Evolutionary conservation across 2,329 filamentous ascomycete genomes (phyloP), one percentile per base, ranked within the genome.

Genomic region (Fusarium papillatum): DNA sequence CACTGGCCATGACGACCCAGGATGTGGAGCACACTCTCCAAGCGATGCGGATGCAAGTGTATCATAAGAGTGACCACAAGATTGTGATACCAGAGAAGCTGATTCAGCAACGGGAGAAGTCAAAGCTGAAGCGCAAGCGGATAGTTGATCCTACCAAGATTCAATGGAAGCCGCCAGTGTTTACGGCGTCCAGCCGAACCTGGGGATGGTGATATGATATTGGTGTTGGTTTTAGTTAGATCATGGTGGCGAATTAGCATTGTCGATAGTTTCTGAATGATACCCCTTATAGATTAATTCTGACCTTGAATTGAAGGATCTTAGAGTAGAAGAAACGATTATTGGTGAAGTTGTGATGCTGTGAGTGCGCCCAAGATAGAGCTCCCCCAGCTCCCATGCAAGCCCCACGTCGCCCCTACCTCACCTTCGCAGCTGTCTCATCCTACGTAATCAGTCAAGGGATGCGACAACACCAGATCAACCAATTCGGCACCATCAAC

Each of bases 11-110:
- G 96, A 98, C 96, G n/a, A 96, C 95, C 8, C 95, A 95, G 80
- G 97, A 99, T 82, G 96, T 99, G 17, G 92, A 98, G 83, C 95
- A 98, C 83, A 98, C 97, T 0, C 85, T 99, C 64, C 95, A 98
- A 82, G 96, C 96, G 68, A 88, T 98, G 72, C 97, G 96, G 82
- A 98, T 99, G 95, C 91, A 98, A 82, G 91, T 97, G 57, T 98
- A 98, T 82, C 95, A 96, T 80, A 98, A 98, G 88, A 96, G 96
- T 76, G 96, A 98, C 81, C 97, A 98, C 88, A 96, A 98, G 83
- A 95, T 99, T 78, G 95, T 98, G 29, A 89, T 99, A 38, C 96
- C 96, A 0, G 94, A 97, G 75, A 93, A 95, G 71, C 90, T 98
- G 64, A 88, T 98, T 69, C 90, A 93, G 82, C 92, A 95, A 80